Evolutionary conservation across 2,329 filamentous ascomycete species (phyloP), one percentile per base, ranked within the genome.

Genomic region (Cytospora paraplurivora): DNA sequence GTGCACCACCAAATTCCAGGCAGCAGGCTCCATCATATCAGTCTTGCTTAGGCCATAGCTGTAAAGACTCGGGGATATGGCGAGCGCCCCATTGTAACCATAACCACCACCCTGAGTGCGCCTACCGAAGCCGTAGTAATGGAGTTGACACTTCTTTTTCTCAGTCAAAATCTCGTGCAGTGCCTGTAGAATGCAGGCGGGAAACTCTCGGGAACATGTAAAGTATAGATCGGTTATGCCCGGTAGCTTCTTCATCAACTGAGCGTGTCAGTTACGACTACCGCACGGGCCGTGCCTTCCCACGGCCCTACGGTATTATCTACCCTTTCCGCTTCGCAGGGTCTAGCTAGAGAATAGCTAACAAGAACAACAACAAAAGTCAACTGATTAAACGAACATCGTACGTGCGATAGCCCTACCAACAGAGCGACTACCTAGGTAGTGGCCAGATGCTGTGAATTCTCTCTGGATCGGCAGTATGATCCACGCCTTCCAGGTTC

Each of bases 191-290:
- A 66, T 21, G 21, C 57, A 62, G 5, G 49, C 49, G 12, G 64
- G 64, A 8, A 66, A 51, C 15, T 27, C 57, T 4, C 27, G 21
- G n/a, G n/a, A 32, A 37, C 62, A 65, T 15, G 47, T 57, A 51
- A 51, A 66, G 35, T 62, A 58, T 32, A 66, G n/a, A 33, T 66
- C 64, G 21, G 19, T 33, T 1, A 66, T 58, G n/a, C 62, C 57
- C 4, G 44, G 35, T 5, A 64, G 21, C n/a, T 21, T 41, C 27
- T 19, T 7, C 2, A 66, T 32, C 33, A 66, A 50, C 53, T 21
- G 34, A 44, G 47, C n/a, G n/a, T n/a, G n/a, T n/a, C n/a, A n/a
- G n/a, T n/a, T n/a, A n/a, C n/a, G n/a, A n/a, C n/a, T n/a, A n/a
- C n/a, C n/a, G n/a, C n/a, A n/a, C n/a, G n/a, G n/a, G n/a, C n/a